A percentile compares a stretch with the other conserved stretches of the same genome.
Conservation (phyloP, 345 rosid species). For the Leavenworthia alabamica region DNA sequence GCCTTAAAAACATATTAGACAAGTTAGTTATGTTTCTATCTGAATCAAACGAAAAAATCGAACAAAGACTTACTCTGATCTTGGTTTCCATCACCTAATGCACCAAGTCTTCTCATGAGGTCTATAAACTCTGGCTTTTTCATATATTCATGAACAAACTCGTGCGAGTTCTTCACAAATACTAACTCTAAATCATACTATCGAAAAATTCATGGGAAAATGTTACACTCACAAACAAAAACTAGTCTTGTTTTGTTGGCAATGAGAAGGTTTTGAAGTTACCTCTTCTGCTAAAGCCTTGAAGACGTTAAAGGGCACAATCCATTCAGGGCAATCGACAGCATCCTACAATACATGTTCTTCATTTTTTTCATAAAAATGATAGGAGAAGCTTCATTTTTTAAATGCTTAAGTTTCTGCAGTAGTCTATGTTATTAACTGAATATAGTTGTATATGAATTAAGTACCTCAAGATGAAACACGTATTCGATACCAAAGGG, state of each 20-base stretch:
- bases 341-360: slow-evolving; percentile 65
- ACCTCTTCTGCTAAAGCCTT: slow-evolving; percentile 94
- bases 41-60: background rate
- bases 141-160: slow-evolving; percentile 79
- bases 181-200: slow-evolving; percentile 88
- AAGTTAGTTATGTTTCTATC: background rate
- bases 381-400: too few species aligned
- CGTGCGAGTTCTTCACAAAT: slow-evolving; percentile 88
- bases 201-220: slow-evolving; percentile 16
- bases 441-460: background rate
- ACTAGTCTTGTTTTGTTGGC: background rate
- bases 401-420: background rate
- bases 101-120: slow-evolving; percentile 89
- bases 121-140: slow-evolving; percentile 68
- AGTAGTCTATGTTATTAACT: background rate
- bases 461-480: slow-evolving; percentile 84
- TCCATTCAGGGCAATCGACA: slow-evolving; percentile 97
- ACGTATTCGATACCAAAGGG: slow-evolving; percentile 85
- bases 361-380: too few species aligned
- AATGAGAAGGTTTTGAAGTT: background rate
- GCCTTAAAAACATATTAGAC: slow-evolving; percentile 35
- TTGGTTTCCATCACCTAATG: slow-evolving; percentile 89
- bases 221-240: background rate
- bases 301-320: slow-evolving; percentile 87
- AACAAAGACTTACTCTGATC: slow-evolving; percentile 64